Evolutionary conservation across 2,329 filamentous ascomycete genomes (phyloP).

Genomic region (Colletotrichum limetticola): DNA sequence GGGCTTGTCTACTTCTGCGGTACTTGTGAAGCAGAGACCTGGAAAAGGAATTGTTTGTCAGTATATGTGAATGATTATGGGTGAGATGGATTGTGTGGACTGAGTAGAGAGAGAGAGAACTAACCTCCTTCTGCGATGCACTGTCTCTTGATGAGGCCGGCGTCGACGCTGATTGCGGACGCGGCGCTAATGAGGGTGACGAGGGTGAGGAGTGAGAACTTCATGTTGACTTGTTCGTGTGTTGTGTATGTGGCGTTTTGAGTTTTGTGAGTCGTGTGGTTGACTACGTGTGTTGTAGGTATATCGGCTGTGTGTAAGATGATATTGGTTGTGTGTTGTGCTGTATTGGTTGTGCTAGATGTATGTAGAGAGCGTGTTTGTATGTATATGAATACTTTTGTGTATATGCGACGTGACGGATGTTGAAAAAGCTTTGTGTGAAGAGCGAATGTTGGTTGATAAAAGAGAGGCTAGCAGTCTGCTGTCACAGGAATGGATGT

Average conservation of each 20-base stretch:
- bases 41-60: background rate
- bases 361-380: background rate
- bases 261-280: background rate
- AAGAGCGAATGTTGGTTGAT: background rate
- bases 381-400: background rate
- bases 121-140: slow-evolving; percentile 15
- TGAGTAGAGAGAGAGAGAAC: background rate
- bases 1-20: background rate
- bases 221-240: background rate
- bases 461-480: background rate
- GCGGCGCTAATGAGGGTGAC: slow-evolving; percentile 9
- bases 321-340: too few species aligned
- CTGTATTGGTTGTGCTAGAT: too few species aligned
- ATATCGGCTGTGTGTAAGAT: background rate
- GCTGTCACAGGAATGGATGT: background rate
- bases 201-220: slow-evolving; percentile 17
- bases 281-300: too few species aligned
- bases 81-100: too few species aligned
- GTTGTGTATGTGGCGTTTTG: background rate
- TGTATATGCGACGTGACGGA: background rate
- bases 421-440: background rate
- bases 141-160: slow-evolving; percentile 18
- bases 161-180: slow-evolving; percentile 25
- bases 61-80: background rate
- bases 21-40: slow-evolving; percentile 17